Evolutionary conservation across 2,329 filamentous ascomycete species (phyloP), one percentile per base, ranked within the genome.

Genomic region (Colletotrichum chlorophyti): DNA sequence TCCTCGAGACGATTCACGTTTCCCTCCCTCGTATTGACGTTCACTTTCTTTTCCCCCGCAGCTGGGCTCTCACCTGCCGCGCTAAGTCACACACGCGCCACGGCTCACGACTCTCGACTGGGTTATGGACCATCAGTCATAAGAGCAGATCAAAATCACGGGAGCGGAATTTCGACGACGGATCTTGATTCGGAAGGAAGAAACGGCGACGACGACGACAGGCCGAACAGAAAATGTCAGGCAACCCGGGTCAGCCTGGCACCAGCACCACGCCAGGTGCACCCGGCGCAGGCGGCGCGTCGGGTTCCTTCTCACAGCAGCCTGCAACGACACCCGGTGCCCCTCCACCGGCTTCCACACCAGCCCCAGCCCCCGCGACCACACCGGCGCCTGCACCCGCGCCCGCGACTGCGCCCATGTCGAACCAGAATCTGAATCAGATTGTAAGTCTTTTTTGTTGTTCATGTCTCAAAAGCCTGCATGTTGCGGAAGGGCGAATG

Each of bases 361-460:
- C 69, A 19, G 69, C 68, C 32, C 64, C 68, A 47, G 63, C 68
- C n/a, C 65, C 70, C 26, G 65, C 69, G 32, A 66, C 46, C 12
- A 41, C 62, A 17, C 41, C 57, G 31, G 57, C 49, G 15, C 60
- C 60, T 8, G 27, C 70, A 63, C 46, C 64, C 24, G 19, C 65
- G 58, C 46, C 62, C 64, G 64, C 62, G 70, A 72, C 66, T 6
- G 64, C 66, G 17, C 72, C 76, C 9, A 88, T 92, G 76, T 92
- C 90, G 2, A 92, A 94, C 63, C 91, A 96, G 68, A 96, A 97
- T 70, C 75, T 97, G 2, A 98, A 98, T 68, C 93, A 97, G 66
- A 98, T 98, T 74, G 94, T 97, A 83, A 84, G 93, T 79, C 26
- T 47, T 35, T 12, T 31, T 43, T 58, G 21, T 54, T 34, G 21